Percentiles rank a stretch among this genome's conserved stretches.
These are phyloP conservation scores for Rossbeevera mucosa DNA, from an alignment of 768 basidiomycete genomes.

Conservation along the genomic window DNA sequence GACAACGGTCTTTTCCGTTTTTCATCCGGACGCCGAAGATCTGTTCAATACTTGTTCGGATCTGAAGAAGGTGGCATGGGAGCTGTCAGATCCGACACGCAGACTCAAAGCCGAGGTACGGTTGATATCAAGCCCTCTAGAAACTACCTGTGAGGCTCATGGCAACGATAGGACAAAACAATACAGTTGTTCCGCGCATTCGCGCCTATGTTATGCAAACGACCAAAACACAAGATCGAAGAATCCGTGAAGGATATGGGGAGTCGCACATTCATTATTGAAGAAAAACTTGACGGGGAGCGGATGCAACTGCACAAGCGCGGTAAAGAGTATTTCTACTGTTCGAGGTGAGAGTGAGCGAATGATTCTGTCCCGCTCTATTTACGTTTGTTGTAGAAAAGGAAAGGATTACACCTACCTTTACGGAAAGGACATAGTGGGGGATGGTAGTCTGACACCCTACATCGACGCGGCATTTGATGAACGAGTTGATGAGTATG, in stretches of 20 bases:
- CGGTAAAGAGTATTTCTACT: conserved; percentile 88
- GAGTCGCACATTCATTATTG: conserved; percentile 76
- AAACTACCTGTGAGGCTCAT: conserved; percentile 7
- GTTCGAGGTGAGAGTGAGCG: conserved; percentile 59
- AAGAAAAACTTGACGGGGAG: conserved; percentile 98
- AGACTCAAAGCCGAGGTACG: conserved; percentile 58
- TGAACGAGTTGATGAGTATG: conserved; percentile 75
- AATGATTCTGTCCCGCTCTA: not conserved
- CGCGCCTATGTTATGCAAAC: conserved; percentile 92
- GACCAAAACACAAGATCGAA: conserved; percentile 75
- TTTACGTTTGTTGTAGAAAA: conserved; percentile 49
- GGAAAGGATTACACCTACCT: conserved; percentile 89
- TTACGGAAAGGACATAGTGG: conserved; percentile 75
- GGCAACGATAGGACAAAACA: conserved; percentile 63
- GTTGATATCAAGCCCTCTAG: no score
- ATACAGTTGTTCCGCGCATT: conserved; percentile 83
- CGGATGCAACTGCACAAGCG: conserved; percentile 93
- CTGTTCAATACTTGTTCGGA: conserved; percentile 97
- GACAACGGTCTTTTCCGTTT: conserved; percentile 83
- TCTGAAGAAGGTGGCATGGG: conserved; percentile 89
- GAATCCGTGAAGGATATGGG: conserved; percentile 85
- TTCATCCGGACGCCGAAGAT: conserved; percentile 92
- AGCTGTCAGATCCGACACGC: conserved; percentile 70
- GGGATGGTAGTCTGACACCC: conserved; percentile 84
- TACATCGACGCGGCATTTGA: conserved; percentile 76